Evolutionary conservation across 2,329 filamentous ascomycete genomes (phyloP).

Genomic region (Dothistroma septosporum): DNA sequence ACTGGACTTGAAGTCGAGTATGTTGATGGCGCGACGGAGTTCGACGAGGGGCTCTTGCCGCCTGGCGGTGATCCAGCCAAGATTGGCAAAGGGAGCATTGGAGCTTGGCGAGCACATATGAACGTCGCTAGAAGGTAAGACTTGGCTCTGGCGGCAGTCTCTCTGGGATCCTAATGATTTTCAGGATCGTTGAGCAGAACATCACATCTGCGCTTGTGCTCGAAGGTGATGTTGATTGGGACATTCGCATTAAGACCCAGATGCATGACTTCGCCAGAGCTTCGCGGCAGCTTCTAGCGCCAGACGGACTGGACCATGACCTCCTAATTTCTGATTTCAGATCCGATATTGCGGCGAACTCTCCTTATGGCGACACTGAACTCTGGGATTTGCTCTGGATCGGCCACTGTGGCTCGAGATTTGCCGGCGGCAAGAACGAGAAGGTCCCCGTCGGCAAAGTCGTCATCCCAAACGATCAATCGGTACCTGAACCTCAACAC

Average conservation of each 20-base stretch:
- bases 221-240: conserved; percentile 46
- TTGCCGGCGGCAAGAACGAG: background rate
- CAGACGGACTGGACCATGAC: too few relatives aligned
- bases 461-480: conserved; percentile 17
- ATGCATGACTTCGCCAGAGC: conserved; percentile 25
- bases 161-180: too few relatives aligned
- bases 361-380: conserved; percentile 34
- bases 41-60: too few relatives aligned
- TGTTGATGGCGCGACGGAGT: too few relatives aligned
- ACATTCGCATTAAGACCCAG: conserved; percentile 41
- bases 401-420: conserved; percentile 29
- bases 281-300: conserved; percentile 1
- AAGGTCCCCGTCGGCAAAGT: conserved; percentile 14
- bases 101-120: too few relatives aligned
- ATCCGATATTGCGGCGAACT: conserved; percentile 28
- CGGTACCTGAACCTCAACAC: conserved; percentile 20
- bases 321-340: conserved; percentile 21
- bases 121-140: conserved; percentile 13
- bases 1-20: too few relatives aligned
- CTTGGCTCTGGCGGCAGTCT: too few relatives aligned
- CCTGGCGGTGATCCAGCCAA: too few relatives aligned
- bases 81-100: too few relatives aligned
- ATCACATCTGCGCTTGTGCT: conserved; percentile 42
- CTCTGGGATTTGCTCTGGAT: conserved; percentile 37
- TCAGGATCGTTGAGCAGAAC: conserved; percentile 27